Base-by-base conservation (phyloP, 2,329 filamentous ascomycete species). In the Alternaria arbusti region DNA sequence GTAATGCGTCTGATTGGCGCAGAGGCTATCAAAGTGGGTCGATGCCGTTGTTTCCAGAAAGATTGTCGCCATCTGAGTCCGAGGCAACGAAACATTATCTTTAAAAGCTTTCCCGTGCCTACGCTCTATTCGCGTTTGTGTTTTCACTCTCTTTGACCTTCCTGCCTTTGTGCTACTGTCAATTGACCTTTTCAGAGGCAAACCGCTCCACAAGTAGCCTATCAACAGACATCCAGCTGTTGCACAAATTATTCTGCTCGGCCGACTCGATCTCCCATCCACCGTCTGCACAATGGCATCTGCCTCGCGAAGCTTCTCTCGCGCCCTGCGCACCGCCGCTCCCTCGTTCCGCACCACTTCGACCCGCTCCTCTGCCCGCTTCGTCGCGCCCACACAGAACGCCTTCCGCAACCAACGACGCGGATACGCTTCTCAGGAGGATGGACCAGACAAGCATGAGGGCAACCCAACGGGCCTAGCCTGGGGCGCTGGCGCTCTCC, bases 351-450 rank as follows among this genome's bases (percentile, higher is more conserved):
- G 90, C 77, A 87, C 88, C 75, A 84, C 87, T 72, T 81, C 85
- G 57, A 82, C 87, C 47, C 88, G 87, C 74, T 86, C 84, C 74
- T 63, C 65, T 44, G 78, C 78, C 32, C 84, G 87, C 69, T 86
- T 92, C 79, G 82, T 84, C 70, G 84, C 86, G 49, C 85, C 86
- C 87, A 63, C 69, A 58, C 88, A 90, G 71, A 87, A 91, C 74
- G 86, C 88, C 71, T 90, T 94, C 85, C 91, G 91, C 80, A 88
- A 90, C 78, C 86, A 90, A 75, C 92, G 93, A 70, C 92, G 93
- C 71, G 90, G 89, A 82, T 97, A 96, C 84, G 90, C 94, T 47
- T 73, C 75, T 3, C 67, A 68, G 91, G 91, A 75, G 46, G 63
- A 70, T 89, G 90, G 56, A 5, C 51, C 67, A 20, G 77, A 79